Base-by-base conservation (phyloP, 805 yeast genomes). In the Grigorovia yakushimaensis region DNA sequence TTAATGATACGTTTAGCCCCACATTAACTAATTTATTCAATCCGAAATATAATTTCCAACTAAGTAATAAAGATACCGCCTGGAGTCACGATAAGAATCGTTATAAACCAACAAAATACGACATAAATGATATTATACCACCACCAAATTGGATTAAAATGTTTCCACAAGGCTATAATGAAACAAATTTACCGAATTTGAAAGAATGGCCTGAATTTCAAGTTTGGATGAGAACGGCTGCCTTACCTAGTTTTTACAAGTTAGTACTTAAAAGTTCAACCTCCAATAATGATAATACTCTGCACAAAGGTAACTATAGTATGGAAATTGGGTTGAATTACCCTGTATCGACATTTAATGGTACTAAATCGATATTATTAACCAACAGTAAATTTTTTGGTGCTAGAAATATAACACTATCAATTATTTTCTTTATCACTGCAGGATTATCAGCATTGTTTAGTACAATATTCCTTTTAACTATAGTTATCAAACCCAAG, bases 191-290 rank as follows among this genome's bases (percentile, higher is more conserved):
- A 45, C 93, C 93, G 5, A 85, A 84, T 59, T 62, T 85, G 35
- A 68, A 80, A 1, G 64, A 70, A 5, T 80, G 87, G 87, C 76
- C 73, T 49, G 81, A 79, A 49, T 74, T 85, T 50, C 89, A 84
- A 58, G 82, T 84, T 54, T 85, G 94, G 94, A 84, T 84, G 91
- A 75, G 86, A 52, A 88, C 97, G 1, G 96, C 98, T 0, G 97
- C 94, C 0, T 71, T 93, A 52, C 95, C 98, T 18, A 78, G 82
- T 6, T 91, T 93, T 60, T 79, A 83, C 72, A 91, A 93, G 62
- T 68, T 88, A 39, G 88, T 88, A 41, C 74, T 83, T 42, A 36
- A 42, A 9, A 42, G 30, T 19, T 33, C 17, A 33, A 8, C 11
- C 18, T 33, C 37, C 15, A 78, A 84, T 55, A 88, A 86, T 65